A percentile compares a stretch with the other conserved stretches of the same genome.
These are phyloP conservation scores for Emergomyces pasteurianus DNA, from an alignment of 2,329 filamentous ascomycete genomes.

Conservation along the genomic window DNA sequence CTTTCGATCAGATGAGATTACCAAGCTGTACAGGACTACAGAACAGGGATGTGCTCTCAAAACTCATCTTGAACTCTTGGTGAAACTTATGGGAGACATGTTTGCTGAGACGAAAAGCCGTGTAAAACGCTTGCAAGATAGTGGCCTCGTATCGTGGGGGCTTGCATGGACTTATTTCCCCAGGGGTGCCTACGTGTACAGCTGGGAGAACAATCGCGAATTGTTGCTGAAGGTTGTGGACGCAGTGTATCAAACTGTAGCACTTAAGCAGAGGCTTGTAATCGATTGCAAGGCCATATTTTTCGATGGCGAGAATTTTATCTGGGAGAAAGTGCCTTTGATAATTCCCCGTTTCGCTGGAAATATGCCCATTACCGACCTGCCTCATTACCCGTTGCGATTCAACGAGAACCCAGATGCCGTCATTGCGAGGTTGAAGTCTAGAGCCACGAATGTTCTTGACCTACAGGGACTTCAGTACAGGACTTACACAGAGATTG, in stretches of 20 bases:
- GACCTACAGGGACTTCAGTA: conserved; percentile 34
- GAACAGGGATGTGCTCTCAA: conserved; percentile 15
- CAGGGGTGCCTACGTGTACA: conserved; percentile 28
- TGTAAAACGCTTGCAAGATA: conserved; percentile 24
- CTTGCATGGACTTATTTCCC: conserved; percentile 38
- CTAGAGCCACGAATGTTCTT: conserved; percentile 30
- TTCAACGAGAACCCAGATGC: conserved; percentile 19
- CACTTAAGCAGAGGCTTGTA: neutral
- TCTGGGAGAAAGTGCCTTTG: conserved; percentile 27
- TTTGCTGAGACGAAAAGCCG: conserved; percentile 30
- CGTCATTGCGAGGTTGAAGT: conserved; percentile 20
- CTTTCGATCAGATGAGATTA: conserved; percentile 2
- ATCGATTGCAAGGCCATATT: neutral
- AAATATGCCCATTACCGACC: conserved; percentile 31
- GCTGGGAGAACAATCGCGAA: conserved; percentile 27
- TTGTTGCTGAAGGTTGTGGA: conserved; percentile 28
- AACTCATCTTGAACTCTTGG: conserved; percentile 30
- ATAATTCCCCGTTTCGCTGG: conserved; percentile 25
- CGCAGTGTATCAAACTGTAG: conserved; percentile 9
- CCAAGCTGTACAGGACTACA: neutral
- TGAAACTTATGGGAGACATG: conserved; percentile 33
- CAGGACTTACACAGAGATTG: conserved; percentile 33
- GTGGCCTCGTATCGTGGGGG: conserved; percentile 31
- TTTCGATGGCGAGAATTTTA: conserved; percentile 18
- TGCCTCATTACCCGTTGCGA: conserved; percentile 29